Conservation (phyloP, 2,329 filamentous ascomycete species). For the Fusarium abutilonis region DNA sequence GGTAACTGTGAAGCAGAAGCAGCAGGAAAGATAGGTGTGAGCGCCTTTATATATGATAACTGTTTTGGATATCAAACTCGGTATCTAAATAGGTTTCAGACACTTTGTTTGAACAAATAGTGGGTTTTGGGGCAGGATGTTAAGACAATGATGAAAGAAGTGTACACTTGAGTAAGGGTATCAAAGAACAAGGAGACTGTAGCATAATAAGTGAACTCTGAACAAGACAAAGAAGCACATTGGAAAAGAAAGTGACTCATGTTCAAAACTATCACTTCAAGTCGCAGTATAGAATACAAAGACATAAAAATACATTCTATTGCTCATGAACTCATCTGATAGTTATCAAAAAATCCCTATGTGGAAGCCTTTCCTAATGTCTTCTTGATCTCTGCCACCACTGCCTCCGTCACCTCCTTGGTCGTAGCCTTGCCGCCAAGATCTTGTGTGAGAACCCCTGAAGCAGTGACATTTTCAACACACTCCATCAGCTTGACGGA, state of each 20-base stretch:
- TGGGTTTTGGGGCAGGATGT: not conserved
- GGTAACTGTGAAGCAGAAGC: not conserved
- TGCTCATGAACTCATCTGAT: not conserved
- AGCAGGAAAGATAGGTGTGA: not conserved
- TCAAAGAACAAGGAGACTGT: not conserved
- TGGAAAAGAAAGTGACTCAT: not conserved
- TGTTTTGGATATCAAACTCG: not conserved
- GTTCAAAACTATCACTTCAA: not conserved
- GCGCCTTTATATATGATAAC: not conserved
- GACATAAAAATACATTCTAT: not conserved
- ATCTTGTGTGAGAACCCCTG: constrained; percentile 63
- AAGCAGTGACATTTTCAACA: constrained; percentile 63
- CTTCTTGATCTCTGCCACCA: constrained; percentile 43
- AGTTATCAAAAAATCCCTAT: not conserved
- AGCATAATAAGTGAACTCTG: not conserved
- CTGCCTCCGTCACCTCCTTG: constrained; percentile 50
- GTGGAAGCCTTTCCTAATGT: constrained; percentile 20
- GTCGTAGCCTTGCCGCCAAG: constrained; percentile 59
- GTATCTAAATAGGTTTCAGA: not conserved
- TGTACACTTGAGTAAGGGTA: not conserved
- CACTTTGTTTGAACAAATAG: not conserved
- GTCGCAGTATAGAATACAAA: not conserved
- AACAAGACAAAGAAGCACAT: not conserved
- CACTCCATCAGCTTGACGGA: constrained; percentile 59
- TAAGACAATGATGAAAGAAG: not conserved